Conservation (phyloP, 2,329 filamentous ascomycete genomes). For the Claviceps paspali region DNA sequence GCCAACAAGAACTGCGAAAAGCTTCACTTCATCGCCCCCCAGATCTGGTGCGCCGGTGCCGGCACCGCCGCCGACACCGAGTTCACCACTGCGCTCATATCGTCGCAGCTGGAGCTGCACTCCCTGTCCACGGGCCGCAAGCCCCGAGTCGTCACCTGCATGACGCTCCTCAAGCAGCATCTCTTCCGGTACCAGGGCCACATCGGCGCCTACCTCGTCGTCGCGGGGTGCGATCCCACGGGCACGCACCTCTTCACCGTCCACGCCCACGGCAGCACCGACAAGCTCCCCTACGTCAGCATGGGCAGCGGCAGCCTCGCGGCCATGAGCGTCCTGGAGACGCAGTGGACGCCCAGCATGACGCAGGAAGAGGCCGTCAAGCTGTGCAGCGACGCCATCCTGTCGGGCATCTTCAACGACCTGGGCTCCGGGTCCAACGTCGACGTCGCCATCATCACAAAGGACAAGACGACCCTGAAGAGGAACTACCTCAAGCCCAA, state of each 20-base stretch:
- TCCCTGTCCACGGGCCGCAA: conserved; percentile 90
- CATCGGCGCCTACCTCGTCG: conserved; percentile 94
- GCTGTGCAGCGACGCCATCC: conserved; percentile 72
- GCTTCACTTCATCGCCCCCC: conserved; percentile 94
- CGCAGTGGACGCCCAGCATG: conserved; percentile 72
- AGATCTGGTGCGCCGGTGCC: conserved; percentile 98
- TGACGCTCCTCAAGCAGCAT: conserved; percentile 99
- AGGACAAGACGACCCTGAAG: conserved; percentile 86
- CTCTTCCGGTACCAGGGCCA: conserved; percentile 97
- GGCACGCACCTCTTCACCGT: conserved; percentile 94
- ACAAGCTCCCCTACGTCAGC: conserved; percentile 97
- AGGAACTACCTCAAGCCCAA: conserved; percentile 91
- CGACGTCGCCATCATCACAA: conserved; percentile 88
- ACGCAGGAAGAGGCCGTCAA: conserved; percentile 69
- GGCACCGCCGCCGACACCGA: conserved; percentile 97
- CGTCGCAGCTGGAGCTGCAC: conserved; percentile 95
- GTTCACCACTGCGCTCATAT: conserved; percentile 97
- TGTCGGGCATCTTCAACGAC: conserved; percentile 98
- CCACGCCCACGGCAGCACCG: conserved; percentile 93
- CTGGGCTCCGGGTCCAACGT: conserved; percentile 94
- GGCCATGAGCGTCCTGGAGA: conserved; percentile 97
- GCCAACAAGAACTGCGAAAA: conserved; percentile 99
- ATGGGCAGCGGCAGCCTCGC: conserved; percentile 95
- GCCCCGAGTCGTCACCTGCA: conserved; percentile 94
- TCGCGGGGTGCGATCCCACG: conserved; percentile 91